Evolutionary conservation across 1,284 basidiomycete genomes (phyloP), one percentile per base, ranked within the genome.

Genomic region (Pholiota adiposa): DNA sequence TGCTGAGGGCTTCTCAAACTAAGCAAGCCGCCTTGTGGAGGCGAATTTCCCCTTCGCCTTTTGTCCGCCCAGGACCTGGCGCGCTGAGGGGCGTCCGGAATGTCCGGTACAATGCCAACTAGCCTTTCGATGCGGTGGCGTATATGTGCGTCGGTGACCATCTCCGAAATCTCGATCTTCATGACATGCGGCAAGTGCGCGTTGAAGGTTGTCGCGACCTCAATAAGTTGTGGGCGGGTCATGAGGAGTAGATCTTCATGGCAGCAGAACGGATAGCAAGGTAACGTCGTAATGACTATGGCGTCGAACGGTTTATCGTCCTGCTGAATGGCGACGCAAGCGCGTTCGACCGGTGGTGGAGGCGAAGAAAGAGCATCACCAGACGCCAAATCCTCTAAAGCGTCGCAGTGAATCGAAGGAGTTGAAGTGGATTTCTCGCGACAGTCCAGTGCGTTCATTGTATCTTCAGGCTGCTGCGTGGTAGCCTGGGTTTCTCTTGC

Each of bases 231-330:
- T 3, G 51, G 41, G 40, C 63, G 65, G n/a, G 61, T 51, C 65
- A 66, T 66, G 19, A 58, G 60, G 3, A 66, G 43, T 5, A 64
- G 44, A 19, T 66, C 65, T 46, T 66, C 63, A 29, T 66, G 65
- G 53, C 65, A 64, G 49, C 61, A 63, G 44, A 66, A 66, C 3
- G 65, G 65, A 40, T 60, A 66, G 19, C 55, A 56, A 1, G 65
- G 63, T 3, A 66, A 56, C 0, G 65, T 64, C 3, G 65, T 64
- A 46, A 66, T 51, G 4, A 66, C 61, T 23, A 66, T 55, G 34
- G 65, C 65, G 44, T 66, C 63, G 18, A 64, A 36, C 21, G 61
- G 61, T 5, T 38, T 38, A 33, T 66, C 65, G 27, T 64, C 58
- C 12, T 63, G 63, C 29, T 66, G 65, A 21, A 66, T 34, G 9